Conservation (phyloP, 2,329 filamentous ascomycete genomes). For the Neopestalotiopsis rosae region DNA sequence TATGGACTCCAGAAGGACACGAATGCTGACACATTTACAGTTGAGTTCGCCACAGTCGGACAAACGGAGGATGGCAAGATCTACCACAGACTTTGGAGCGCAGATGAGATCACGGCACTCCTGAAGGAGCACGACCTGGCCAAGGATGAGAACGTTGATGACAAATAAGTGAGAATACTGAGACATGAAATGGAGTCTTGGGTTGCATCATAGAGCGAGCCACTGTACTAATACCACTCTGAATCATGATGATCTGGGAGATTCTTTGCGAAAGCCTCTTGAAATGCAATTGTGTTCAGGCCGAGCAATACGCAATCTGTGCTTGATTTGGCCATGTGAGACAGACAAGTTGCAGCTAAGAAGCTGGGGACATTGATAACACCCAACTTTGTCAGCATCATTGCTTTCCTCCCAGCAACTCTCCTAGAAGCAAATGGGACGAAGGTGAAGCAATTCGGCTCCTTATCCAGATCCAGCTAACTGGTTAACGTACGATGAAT, state of each 20-base stretch:
- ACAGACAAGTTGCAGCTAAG: background rate
- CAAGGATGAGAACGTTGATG: slow-evolving; percentile 79
- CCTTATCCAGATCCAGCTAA: no score
- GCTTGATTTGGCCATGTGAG: background rate
- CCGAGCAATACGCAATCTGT: background rate
- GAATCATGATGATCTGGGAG: slow-evolving; percentile 12
- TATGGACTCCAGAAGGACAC: background rate
- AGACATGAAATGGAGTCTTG: slow-evolving; percentile 12
- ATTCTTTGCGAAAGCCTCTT: background rate
- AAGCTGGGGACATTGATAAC: background rate
- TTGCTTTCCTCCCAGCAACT: background rate
- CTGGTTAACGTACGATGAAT: no score
- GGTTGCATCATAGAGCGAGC: slow-evolving; percentile 22
- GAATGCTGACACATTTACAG: slow-evolving; percentile 51
- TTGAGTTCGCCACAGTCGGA: slow-evolving; percentile 98
- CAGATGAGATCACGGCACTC: slow-evolving; percentile 92
- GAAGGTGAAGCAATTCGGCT: no score
- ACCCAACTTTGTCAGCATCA: background rate
- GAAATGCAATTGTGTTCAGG: background rate
- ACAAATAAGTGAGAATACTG: slow-evolving; percentile 50
- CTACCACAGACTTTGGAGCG: slow-evolving; percentile 97
- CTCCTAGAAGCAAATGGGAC: no score
- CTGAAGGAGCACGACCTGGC: slow-evolving; percentile 95
- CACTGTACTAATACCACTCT: slow-evolving; percentile 22
- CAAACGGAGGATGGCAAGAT: slow-evolving; percentile 95